Conservation (phyloP, 2,329 filamentous ascomycete genomes). For the Stemphylium vesicarium region DNA sequence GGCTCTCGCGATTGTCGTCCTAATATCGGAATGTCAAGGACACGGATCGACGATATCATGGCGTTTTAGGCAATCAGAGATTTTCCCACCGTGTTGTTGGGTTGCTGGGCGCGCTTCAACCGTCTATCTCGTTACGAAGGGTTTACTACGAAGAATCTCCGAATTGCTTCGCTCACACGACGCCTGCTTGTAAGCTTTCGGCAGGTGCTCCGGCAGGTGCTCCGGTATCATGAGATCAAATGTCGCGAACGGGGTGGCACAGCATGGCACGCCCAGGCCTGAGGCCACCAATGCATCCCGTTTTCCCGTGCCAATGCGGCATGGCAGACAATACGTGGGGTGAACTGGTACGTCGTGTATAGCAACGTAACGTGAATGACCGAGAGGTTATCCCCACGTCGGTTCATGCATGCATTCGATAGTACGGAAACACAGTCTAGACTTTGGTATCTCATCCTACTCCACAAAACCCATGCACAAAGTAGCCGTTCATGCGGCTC, state of each 20-base stretch:
- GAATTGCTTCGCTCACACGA: not conserved
- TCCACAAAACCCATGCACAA: constrained; percentile 23
- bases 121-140: not conserved
- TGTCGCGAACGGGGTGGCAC: too few species aligned
- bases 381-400: not conserved
- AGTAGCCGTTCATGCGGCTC: constrained; percentile 14
- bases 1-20: constrained; percentile 15
- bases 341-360: not conserved
- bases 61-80: constrained; percentile 12
- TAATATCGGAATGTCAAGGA: constrained; percentile 14
- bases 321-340: not conserved
- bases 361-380: constrained; percentile 10
- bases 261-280: too few species aligned
- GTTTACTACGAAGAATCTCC: not conserved
- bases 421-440: constrained; percentile 7
- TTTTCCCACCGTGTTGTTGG: constrained; percentile 16
- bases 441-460: constrained; percentile 25
- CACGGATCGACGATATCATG: constrained; percentile 15
- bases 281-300: too few species aligned
- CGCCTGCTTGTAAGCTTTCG: not conserved
- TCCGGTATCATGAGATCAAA: not conserved
- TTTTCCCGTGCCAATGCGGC: too few species aligned
- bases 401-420: constrained; percentile 8
- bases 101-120: constrained; percentile 1
- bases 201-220: not conserved